Evolutionary conservation across 108 stramenopile genomes (phyloP).

Genomic region (Skeletonema costatum): DNA sequence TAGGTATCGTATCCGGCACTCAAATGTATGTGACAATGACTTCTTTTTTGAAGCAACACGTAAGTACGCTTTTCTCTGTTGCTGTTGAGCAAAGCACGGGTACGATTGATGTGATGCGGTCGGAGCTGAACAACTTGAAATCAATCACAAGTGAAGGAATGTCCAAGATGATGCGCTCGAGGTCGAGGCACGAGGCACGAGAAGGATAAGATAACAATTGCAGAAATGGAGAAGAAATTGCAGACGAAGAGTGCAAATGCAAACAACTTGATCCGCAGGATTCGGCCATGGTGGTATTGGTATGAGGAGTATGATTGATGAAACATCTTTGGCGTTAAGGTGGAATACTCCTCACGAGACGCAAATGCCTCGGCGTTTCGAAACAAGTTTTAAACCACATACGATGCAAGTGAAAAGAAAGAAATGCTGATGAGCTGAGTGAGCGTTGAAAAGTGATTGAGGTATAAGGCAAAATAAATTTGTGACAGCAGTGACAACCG

Average conservation of each 20-base stretch:
- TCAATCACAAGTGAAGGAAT: slow-evolving; percentile 15
- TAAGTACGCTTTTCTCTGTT: too few relatives aligned
- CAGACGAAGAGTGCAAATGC: too few relatives aligned
- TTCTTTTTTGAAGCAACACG: too few relatives aligned
- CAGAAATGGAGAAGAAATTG: slow-evolving; percentile 25
- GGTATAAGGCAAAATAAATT: slow-evolving; percentile 48
- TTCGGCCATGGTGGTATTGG: slow-evolving; percentile 6
- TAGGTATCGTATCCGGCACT: too few relatives aligned
- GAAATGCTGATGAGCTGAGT: slow-evolving; percentile 17
- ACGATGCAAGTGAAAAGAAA: not conserved
- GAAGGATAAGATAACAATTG: slow-evolving; percentile 8
- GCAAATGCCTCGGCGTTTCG: not conserved
- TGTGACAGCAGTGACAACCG: too few relatives aligned
- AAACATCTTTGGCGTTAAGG: not conserved
- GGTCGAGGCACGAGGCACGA: too few relatives aligned
- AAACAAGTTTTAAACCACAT: not conserved
- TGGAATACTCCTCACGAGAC: slow-evolving; percentile 20
- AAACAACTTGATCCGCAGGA: slow-evolving; percentile 22
- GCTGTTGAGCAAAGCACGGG: slow-evolving; percentile 31
- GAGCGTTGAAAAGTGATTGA: slow-evolving; percentile 46
- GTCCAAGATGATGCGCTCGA: slow-evolving; percentile 20
- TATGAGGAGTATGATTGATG: not conserved
- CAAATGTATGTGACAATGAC: too few relatives aligned
- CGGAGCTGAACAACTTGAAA: slow-evolving; percentile 44
- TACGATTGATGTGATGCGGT: slow-evolving; percentile 30